Evolutionary conservation across 1,284 basidiomycete species (phyloP), one percentile per base, ranked within the genome.

Genomic region (Agroathelia rolfsii): DNA sequence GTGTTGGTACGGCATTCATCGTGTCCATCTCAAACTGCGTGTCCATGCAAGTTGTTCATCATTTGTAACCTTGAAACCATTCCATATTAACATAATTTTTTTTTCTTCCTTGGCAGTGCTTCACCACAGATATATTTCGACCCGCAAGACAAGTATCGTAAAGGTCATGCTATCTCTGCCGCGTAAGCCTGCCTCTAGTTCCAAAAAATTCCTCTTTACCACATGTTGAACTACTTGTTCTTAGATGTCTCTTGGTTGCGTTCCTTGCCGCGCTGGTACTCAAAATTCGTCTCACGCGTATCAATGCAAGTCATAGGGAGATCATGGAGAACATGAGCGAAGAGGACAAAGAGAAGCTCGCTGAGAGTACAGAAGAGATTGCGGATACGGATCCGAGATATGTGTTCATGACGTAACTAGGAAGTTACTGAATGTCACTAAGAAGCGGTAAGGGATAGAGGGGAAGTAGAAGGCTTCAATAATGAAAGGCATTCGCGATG

Each of bases 101-200:
- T n/a, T n/a, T n/a, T 11, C 30, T 28, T 8, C 34, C 3, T 27
- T 22, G 33, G 1, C 36, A 72, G 69, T 20, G 69, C 69, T 0
- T 65, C 68, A 2, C 70, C 69, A n/a, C 70, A 72, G 46, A 57
- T 73, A 4, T 72, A 72, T 41, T 72, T 71, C 40, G 69, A 73
- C 43, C 51, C 62, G 0, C 50, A 64, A 26, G 62, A 69, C 35
- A 46, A 55, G 6, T 72, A 54, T 48, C 57, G 67, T 12, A 69
- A 67, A 43, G 69, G 66, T 0, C 69, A 72, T 45, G 68, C 62
- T 0, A 68, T 72, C 30, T 58, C 65, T 14, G 68, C 67, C 13
- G 66, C 48, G 67, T 69, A 36, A 23, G 55, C 44, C n/a, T 10
- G 12, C 24, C 30, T 9, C 24, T 29, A 12, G 5, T 16, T 30